phyloP scores from a whole-genome alignment of 23 red algal species.

The Gracilaria domingensis region DNA sequence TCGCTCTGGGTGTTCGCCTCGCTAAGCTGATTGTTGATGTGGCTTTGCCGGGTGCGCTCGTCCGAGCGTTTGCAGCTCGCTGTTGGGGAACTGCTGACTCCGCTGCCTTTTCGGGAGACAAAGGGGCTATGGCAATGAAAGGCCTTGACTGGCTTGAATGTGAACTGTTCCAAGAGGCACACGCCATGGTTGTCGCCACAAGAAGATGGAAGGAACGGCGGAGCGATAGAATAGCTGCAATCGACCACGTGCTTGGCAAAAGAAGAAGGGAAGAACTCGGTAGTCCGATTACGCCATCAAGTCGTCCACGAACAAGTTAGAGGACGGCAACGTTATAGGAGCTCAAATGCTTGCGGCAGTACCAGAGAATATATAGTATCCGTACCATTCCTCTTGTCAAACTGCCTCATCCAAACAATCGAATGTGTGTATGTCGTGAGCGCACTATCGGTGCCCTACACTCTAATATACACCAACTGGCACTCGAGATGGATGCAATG shows the following conservation, averaged over 20 bases:
- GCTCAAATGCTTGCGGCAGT: neutral
- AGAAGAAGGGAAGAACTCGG: conserved; percentile 37
- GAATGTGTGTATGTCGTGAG: neutral
- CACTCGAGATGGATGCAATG: too few species aligned
- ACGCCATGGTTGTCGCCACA: conserved; percentile 46
- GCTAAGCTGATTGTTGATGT: conserved; percentile 73
- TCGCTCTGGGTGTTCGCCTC: conserved; percentile 67
- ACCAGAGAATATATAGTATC: too few species aligned
- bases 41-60: conserved; percentile 40
- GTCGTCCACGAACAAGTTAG: conserved; percentile 35
- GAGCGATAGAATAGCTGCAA: conserved; percentile 43
- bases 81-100: conserved; percentile 69
- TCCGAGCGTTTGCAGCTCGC: conserved; percentile 64
- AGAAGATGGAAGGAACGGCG: conserved; percentile 68
- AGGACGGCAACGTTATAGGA: neutral
- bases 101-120: conserved; percentile 42
- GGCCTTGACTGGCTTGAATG: conserved; percentile 53
- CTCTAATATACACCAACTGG: too few species aligned
- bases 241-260: conserved; percentile 21
- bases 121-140: conserved; percentile 41
- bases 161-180: conserved; percentile 46
- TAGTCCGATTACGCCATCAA: conserved; percentile 52
- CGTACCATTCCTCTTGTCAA: neutral
- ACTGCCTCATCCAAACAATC: neutral
- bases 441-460: too few species aligned